Base-by-base conservation (phyloP, 1,284 basidiomycete species). In the Pterulicium gracile region DNA sequence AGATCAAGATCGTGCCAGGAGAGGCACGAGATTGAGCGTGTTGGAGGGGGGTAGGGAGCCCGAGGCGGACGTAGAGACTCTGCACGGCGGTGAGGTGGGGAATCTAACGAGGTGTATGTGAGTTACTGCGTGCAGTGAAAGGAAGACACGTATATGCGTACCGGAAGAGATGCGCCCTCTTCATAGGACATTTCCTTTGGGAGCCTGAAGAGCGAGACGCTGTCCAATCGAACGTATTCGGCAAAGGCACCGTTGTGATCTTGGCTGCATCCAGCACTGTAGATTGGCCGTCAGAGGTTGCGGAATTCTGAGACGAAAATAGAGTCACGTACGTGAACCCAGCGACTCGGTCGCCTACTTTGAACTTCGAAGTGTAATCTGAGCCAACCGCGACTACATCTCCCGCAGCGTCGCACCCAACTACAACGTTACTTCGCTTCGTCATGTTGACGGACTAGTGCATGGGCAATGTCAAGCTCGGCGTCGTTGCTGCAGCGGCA, bases 171-270 rank as follows among this genome's bases (percentile, higher is more conserved):
- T 0, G 55, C 55, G 1, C 54, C 59, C 2, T 53, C 49, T 35
- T 60, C 55, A 46, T 58, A 55, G 13, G 55, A 44, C 46, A 55
- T 47, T 2, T 22, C 44, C 23, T 51, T 47, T 0, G 59, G 57
- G 14, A 61, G 19, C 7, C 47, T 39, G 24, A 60, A 45, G 15
- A 47, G 46, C 5, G 47, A 47, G 15, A 50, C 42, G 3, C 55
- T 45, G 23, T 44, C 22, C 3, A 52, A 47, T 24, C 59, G 24
- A 39, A 52, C 45, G 40, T 61, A 61, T 45, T 61, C 58, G 3
- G 58, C 52, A 23, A 55, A 61, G 3, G 57, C 51, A 24, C 60
- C 60, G 27, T 32, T 32, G 27, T 32, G 10, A 32, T 7, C 10
- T 32, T 32, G 7, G 27, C 27, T 32, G n/a, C 7, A 7, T 10